Evolutionary conservation across 176 grass and related monocot species (phyloP), one percentile per base, ranked within the genome.

Genomic region (Miscanthus lutarioriparius): DNA sequence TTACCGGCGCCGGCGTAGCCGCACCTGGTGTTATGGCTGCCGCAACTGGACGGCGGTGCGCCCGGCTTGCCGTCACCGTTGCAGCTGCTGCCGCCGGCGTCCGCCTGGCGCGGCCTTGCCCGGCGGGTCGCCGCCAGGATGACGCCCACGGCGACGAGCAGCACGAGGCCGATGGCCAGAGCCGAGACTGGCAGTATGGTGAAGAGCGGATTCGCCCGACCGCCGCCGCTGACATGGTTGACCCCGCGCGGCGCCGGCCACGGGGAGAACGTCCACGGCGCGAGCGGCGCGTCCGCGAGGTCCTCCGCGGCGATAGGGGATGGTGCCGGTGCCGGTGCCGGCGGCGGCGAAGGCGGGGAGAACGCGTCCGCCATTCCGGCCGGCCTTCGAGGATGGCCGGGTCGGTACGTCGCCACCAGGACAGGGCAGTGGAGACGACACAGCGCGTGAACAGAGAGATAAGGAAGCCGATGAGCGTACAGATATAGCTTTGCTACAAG

Each of bases 151-250:
- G 62, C 80, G 7, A 91, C 81, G 4, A 91, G 80, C 32, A 91
- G 85, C 38, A 84, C 70, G 19, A 91, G 38, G 1, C 70, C 76
- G 17, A 76, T 74, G 22, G 75, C 85, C 63, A 91, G 81, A 20
- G 80, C 80, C 19, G 89, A 87, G 2, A 87, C 75, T 4, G 85
- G 89, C 63, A 87, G 80, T 6, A 91, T 79, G 63, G 76, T 83
- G 81, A 87, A 87, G 39, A 87, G 80, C 0, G 80, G 85, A 17
- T 64, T 87, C 14, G 70, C 10, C 3, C 47, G 36, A 9, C 44
- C 74, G 20, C 22, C n/a, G 19, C 16, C 17, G 19, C 16, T 9
- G 76, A 11, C 38, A 49, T 36, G 13, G 84, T 19, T n/a, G n/a
- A n/a, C 66, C 37, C 45, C 20, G 74, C 38, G 10, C 0, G 80